A percentile compares a stretch with the other conserved stretches of the same genome.
Conservation (phyloP, 768 basidiomycete species). For the Tricholoma sp. region DNA sequence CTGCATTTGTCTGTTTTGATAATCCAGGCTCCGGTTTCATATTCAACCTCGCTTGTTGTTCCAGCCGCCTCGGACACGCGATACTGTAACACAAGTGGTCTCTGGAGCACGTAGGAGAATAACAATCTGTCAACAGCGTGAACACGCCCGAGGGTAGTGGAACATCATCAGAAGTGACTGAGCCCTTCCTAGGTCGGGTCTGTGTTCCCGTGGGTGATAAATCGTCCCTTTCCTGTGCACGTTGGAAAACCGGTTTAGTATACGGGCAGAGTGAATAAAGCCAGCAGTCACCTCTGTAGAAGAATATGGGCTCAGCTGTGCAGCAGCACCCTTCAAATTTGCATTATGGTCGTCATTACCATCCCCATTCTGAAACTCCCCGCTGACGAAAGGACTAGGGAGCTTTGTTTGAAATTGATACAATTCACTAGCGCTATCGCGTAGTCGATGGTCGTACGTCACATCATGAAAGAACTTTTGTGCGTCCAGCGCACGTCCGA, state of each 20-base stretch:
- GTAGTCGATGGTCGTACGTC: slow-evolving; percentile 93
- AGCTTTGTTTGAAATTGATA: slow-evolving; percentile 90
- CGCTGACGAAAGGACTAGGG: slow-evolving; percentile 80
- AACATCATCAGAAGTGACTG: slow-evolving; percentile 51
- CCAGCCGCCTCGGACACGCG: slow-evolving; percentile 88
- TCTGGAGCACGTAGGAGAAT: slow-evolving; percentile 93
- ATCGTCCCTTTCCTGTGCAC: slow-evolving; percentile 24
- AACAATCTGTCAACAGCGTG: slow-evolving; percentile 94
- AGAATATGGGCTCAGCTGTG: slow-evolving; percentile 15
- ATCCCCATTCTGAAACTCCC: slow-evolving; percentile 46
- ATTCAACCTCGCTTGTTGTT: slow-evolving; percentile 92
- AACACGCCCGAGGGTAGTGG: slow-evolving; percentile 91
- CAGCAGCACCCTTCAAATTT: slow-evolving; percentile 10
- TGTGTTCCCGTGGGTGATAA: slow-evolving; percentile 21
- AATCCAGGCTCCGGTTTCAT: slow-evolving; percentile 92
- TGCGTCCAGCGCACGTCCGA: slow-evolving; percentile 94
- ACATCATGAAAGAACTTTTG: slow-evolving; percentile 99
- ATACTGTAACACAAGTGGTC: slow-evolving; percentile 97
- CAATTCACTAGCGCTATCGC: slow-evolving; percentile 84
- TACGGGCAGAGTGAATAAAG: slow-evolving; percentile 4
- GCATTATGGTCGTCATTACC: slow-evolving; percentile 8
- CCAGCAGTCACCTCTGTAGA: slow-evolving; percentile 20
- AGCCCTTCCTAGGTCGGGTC: slow-evolving; percentile 34
- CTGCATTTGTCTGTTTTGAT: slow-evolving; percentile 75
- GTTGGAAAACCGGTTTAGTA: not conserved